Evolutionary conservation across 176 grass and related monocot genomes (phyloP).

Genomic region (Aechmea fasciata): DNA sequence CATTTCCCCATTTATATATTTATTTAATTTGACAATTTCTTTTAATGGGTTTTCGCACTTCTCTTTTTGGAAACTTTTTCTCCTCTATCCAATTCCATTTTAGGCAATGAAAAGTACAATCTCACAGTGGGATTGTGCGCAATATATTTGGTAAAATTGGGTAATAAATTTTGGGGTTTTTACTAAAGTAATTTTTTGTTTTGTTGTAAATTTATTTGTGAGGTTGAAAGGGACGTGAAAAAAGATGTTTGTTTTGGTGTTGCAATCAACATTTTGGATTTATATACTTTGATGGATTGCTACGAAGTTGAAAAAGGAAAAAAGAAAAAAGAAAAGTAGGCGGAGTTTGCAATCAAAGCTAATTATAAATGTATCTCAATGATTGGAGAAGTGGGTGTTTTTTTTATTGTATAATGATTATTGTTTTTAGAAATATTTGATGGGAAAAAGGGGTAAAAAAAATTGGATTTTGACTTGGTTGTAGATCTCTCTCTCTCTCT

Average conservation of each 20-base stretch:
- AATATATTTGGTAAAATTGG: no score
- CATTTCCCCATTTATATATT: neutral
- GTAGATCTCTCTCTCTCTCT: neutral
- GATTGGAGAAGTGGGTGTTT: neutral
- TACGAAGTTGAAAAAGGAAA: neutral
- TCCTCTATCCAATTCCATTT: neutral
- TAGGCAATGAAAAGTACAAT: no score
- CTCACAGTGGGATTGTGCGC: no score
- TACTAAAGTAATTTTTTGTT: no score
- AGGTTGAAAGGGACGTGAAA: no score
- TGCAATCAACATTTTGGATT: no score
- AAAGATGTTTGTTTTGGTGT: no score
- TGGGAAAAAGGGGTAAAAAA: no score
- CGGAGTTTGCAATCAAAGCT: neutral
- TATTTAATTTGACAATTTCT: slow-evolving; percentile 12
- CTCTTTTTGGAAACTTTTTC: neutral
- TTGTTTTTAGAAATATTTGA: neutral
- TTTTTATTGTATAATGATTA: neutral
- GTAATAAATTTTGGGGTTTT: no score
- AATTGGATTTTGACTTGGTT: no score
- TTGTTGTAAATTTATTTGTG: no score
- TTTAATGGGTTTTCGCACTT: slow-evolving; percentile 9
- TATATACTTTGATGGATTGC: no score
- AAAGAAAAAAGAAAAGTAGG: neutral
- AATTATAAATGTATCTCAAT: neutral